These are phyloP conservation scores for Gossypium schwendimanii DNA, from an alignment of 441 rosid species.

Conservation along the genomic window DNA sequence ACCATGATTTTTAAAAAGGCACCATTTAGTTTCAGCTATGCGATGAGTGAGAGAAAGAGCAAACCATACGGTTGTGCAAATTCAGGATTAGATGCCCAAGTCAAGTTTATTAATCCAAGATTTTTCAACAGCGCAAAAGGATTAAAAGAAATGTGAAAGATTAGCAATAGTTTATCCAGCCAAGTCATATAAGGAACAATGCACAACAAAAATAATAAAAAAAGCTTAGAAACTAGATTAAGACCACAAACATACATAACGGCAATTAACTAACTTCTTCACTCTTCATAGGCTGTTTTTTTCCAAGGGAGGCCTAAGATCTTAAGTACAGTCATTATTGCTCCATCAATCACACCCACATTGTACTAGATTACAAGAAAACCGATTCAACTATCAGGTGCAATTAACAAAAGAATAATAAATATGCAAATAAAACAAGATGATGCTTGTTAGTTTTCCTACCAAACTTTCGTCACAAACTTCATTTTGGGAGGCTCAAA, in stretches of 20 bases:
- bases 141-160: neutral
- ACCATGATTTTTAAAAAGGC: neutral
- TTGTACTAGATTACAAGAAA: neutral
- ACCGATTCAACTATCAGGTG: neutral
- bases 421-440: neutral
- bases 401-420: neutral
- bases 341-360: neutral
- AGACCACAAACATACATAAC: neutral
- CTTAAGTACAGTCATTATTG: neutral
- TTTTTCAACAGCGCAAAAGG: neutral
- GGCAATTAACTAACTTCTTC: neutral
- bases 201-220: neutral
- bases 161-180: neutral
- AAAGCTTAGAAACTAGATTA: neutral
- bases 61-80: neutral
- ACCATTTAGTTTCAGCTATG: neutral
- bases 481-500: slow-evolving; percentile 99
- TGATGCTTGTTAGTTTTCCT: slow-evolving; percentile 23
- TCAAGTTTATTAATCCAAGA: neutral
- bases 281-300: neutral
- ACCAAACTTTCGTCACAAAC: slow-evolving; percentile 95
- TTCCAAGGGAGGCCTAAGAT: neutral
- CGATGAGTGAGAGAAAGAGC: neutral
- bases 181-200: neutral
- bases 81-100: neutral